phyloP scores from a whole-genome alignment of 331 rosid genomes.

The Cydonia oblonga region DNA sequence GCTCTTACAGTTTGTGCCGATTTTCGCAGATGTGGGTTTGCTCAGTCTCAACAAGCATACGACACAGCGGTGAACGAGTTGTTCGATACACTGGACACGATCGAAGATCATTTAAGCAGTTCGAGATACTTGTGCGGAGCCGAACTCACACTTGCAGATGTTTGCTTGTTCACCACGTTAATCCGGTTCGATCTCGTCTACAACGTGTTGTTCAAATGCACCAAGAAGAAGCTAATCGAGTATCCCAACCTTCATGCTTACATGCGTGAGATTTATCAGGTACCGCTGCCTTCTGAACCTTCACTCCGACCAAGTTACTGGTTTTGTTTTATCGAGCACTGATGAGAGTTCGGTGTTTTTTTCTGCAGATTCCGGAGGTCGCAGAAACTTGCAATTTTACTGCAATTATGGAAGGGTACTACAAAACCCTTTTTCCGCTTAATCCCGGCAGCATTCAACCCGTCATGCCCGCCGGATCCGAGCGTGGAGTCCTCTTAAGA shows the following conservation, averaged over 20 bases:
- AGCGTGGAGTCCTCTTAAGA: conserved; percentile 31
- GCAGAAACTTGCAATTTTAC: conserved; percentile 63
- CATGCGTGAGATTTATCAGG: conserved; percentile 73
- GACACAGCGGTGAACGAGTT: conserved; percentile 51
- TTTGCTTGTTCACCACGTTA: conserved; percentile 70
- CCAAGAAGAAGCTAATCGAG: conserved; percentile 70
- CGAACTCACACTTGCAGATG: conserved; percentile 50
- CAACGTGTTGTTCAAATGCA: conserved; percentile 69
- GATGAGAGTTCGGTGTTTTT: neutral
- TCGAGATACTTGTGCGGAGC: conserved; percentile 56
- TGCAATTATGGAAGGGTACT: conserved; percentile 78
- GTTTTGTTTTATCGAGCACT: too few species aligned
- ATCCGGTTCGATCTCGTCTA: conserved; percentile 64
- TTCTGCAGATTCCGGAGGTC: conserved; percentile 74
- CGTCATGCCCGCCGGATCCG: conserved; percentile 40
- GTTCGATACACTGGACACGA: conserved; percentile 45
- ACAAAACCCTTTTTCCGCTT: conserved; percentile 63
- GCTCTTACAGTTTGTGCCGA: neutral
- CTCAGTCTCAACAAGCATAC: conserved; percentile 81
- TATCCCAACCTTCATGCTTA: conserved; percentile 61
- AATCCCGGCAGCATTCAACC: conserved; percentile 85
- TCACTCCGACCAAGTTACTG: too few species aligned
- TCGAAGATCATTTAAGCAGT: conserved; percentile 47
- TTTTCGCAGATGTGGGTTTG: conserved; percentile 75
- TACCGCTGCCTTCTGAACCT: too few species aligned